Conservation (phyloP, 805 yeast genomes). For the Candida andamanensis region DNA sequence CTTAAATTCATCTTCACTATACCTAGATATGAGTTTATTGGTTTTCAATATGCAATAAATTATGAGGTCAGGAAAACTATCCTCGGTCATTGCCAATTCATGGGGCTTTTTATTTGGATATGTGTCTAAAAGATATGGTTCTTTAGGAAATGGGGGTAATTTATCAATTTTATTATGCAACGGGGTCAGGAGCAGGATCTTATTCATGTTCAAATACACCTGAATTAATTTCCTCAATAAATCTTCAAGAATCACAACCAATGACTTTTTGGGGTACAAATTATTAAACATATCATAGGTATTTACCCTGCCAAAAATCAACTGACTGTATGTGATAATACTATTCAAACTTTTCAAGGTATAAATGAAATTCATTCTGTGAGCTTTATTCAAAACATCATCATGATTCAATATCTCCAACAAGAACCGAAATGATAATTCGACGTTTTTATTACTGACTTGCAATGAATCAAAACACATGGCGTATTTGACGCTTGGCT, state of each 20-base stretch:
- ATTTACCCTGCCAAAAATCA: constrained; percentile 10
- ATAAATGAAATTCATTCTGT: constrained; percentile 7
- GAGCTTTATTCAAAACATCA: constrained; percentile 6
- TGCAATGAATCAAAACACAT: constrained; percentile 3
- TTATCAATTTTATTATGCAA: not conserved
- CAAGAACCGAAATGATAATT: constrained; percentile 13
- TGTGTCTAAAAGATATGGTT: constrained; percentile 3
- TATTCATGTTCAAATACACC: not conserved
- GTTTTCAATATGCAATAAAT: constrained; percentile 3
- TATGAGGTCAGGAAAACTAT: not conserved
- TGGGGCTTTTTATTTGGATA: constrained; percentile 2
- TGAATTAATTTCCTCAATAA: no score
- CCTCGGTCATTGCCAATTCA: not conserved
- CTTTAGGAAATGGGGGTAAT: constrained; percentile 11
- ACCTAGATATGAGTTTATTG: constrained; percentile 7
- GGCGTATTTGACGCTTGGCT: not conserved
- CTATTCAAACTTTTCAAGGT: constrained; percentile 9
- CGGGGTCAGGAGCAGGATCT: not conserved
- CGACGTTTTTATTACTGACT: constrained; percentile 8
- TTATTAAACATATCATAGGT: constrained; percentile 16
- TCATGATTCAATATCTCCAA: constrained; percentile 22
- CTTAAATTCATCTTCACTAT: constrained; percentile 6
- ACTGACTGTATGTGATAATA: constrained; percentile 10
- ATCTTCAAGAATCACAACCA: constrained; percentile 3
- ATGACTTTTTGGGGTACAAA: constrained; percentile 18